Evolutionary conservation across 352 stramenopile species (phyloP), one percentile per base, ranked within the genome.

Genomic region (Pythium sp.): DNA sequence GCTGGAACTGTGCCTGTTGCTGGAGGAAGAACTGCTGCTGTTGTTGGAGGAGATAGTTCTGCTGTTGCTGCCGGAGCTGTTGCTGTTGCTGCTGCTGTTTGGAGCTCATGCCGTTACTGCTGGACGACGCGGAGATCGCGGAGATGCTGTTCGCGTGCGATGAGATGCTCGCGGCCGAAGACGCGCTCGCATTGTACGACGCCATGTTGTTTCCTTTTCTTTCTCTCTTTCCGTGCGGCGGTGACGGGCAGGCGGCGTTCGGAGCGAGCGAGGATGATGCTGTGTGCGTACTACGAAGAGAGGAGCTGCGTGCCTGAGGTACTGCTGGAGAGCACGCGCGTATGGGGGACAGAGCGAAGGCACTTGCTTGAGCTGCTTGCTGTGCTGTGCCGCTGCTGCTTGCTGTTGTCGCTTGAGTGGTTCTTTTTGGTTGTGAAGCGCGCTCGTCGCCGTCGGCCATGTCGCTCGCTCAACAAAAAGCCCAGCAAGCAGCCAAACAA

Each of bases 131-230:
- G 12, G 47, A 55, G 11, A 28, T 55, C 12, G 28, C 28, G 3
- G 63, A n/a, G 9, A 15, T 51, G 49, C 65, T 67, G 24, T 30
- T 69, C 26, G 65, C 55, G 60, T 74, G 64, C 14, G 73, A 24
- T 28, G 72, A 58, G 11, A 68, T 43, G 34, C 65, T 58, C 12
- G 59, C 46, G 9, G 57, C 47, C 2, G 67, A 47, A 9, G 58
- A 46, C 22, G 68, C 61, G 32, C 65, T 58, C 26, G 72, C 55
- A 9, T 73, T 67, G 18, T 71, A 77, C 26, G 75, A 72, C 59
- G 77, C 75, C 71, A 70, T 80, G 32, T 2, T 64, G 43, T 28
- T 49, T 18, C 18, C 49, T 56, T 54, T 26, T 53, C 15, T n/a
- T 49, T 22, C 14, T n/a, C 0, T 20, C 5, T 47, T 47, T 47